Evolutionary conservation across 108 stramenopile species (phyloP).

Genomic region (Cylindrotheca fusiformis): DNA sequence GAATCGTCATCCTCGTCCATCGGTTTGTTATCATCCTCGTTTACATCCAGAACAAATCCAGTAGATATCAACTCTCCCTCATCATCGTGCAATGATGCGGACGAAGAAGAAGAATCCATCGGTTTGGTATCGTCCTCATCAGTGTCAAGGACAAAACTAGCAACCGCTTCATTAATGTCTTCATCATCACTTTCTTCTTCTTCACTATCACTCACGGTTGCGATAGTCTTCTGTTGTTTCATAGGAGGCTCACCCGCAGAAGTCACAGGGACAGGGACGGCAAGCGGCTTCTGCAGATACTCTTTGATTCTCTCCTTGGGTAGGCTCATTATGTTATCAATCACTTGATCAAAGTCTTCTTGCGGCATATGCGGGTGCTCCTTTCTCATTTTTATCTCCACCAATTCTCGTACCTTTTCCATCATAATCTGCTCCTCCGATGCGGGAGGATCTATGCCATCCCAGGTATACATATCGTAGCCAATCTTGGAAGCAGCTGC

Average conservation of each 20-base stretch:
- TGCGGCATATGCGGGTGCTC: no score
- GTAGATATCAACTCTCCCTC: background rate
- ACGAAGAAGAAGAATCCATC: background rate
- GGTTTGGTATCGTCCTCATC: background rate
- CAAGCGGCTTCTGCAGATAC: background rate
- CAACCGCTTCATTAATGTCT: background rate
- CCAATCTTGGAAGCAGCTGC: slow-evolving; percentile 5
- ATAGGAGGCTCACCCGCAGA: background rate
- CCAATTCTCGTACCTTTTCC: no score
- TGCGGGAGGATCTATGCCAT: background rate
- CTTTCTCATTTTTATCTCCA: no score
- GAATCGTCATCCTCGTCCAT: background rate
- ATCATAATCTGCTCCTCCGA: no score
- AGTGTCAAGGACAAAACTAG: background rate
- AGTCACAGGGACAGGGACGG: no score
- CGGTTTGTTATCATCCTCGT: no score
- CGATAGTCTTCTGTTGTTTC: background rate
- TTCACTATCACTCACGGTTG: no score
- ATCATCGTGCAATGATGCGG: no score
- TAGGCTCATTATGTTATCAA: no score
- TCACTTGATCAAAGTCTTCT: no score
- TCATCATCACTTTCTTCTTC: background rate
- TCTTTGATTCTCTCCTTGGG: background rate
- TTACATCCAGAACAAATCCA: background rate
- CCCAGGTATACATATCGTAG: slow-evolving; percentile 13